Percentiles rank a stretch among this genome's conserved stretches.
Conservation (phyloP, 345 rosid species). For the Theobroma cacao region DNA sequence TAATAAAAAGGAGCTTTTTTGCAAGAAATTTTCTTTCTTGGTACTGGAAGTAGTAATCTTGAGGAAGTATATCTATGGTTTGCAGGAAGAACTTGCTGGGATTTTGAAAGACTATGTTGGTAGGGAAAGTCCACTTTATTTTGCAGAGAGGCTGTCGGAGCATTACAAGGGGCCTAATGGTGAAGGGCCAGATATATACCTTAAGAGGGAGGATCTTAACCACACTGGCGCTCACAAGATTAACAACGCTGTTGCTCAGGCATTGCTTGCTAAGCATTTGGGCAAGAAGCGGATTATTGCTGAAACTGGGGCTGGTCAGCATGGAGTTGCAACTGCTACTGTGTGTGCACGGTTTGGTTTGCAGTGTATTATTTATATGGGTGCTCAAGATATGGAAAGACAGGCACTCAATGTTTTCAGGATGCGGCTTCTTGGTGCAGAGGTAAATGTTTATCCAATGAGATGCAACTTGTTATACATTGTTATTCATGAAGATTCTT, state of each 20-base stretch:
- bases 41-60: neutral
- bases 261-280: constrained; percentile 78
- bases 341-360: constrained; percentile 88
- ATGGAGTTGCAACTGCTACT: constrained; percentile 96
- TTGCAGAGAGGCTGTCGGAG: constrained; percentile 82
- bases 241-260: constrained; percentile 89
- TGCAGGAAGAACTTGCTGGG: constrained; percentile 65
- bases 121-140: constrained; percentile 86
- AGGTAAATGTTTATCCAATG: constrained; percentile 35
- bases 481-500: neutral
- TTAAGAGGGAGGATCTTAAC: constrained; percentile 96
- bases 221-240: constrained; percentile 95
- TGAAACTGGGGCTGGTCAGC: constrained; percentile 97
- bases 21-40: neutral
- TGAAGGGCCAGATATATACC: constrained; percentile 79
- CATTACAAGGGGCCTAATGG: constrained; percentile 75
- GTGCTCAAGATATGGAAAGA: constrained; percentile 95
- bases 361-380: constrained; percentile 85
- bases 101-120: constrained; percentile 95
- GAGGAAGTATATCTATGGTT: constrained; percentile 11
- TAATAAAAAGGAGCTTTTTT: neutral
- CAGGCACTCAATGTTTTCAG: constrained; percentile 91
- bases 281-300: constrained; percentile 86
- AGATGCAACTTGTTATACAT: neutral
- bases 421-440: constrained; percentile 90